A percentile compares a stretch with the other conserved stretches of the same genome.
These are phyloP conservation scores for Penicillium nordicum DNA, from an alignment of 2,329 filamentous ascomycete genomes.

Conservation along the genomic window DNA sequence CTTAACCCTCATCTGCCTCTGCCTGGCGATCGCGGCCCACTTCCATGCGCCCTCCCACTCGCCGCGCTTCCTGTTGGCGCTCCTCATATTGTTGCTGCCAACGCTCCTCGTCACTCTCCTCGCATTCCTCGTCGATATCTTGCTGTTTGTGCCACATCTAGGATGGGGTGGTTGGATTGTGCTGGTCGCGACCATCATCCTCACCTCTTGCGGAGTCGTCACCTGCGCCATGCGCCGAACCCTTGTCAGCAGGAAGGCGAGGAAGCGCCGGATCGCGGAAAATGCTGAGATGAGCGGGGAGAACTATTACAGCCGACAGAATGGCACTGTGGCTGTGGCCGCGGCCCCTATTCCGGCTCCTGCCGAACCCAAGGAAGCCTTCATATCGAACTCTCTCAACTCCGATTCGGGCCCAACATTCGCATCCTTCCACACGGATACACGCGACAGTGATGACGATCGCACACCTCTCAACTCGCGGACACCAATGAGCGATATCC, in stretches of 20 bases:
- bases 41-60: slow-evolving; percentile 87
- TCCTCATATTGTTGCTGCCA: slow-evolving; percentile 83
- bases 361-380: slow-evolving; percentile 55
- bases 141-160: slow-evolving; percentile 91
- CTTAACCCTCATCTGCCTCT: slow-evolving; percentile 78
- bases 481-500: slow-evolving; percentile 29
- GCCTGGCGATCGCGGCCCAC: slow-evolving; percentile 75
- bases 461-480: slow-evolving; percentile 39
- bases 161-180: slow-evolving; percentile 94
- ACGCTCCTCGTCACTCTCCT: slow-evolving; percentile 79
- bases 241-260: slow-evolving; percentile 85
- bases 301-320: slow-evolving; percentile 74
- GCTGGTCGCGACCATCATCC: slow-evolving; percentile 79
- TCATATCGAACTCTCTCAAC: slow-evolving; percentile 55
- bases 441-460: slow-evolving; percentile 40
- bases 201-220: slow-evolving; percentile 75
- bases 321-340: slow-evolving; percentile 33
- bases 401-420: slow-evolving; percentile 51
- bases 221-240: slow-evolving; percentile 94
- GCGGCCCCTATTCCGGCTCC: slow-evolving; percentile 18
- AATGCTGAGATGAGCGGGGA: slow-evolving; percentile 97
- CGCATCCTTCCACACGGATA: slow-evolving; percentile 39
- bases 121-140: slow-evolving; percentile 87
- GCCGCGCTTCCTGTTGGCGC: slow-evolving; percentile 75
- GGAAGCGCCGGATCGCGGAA: slow-evolving; percentile 84